A percentile compares a stretch with the other conserved stretches of the same genome.
Evolutionary conservation across 257 asterid species (phyloP).

Genomic region (Primulina eburnea): DNA sequence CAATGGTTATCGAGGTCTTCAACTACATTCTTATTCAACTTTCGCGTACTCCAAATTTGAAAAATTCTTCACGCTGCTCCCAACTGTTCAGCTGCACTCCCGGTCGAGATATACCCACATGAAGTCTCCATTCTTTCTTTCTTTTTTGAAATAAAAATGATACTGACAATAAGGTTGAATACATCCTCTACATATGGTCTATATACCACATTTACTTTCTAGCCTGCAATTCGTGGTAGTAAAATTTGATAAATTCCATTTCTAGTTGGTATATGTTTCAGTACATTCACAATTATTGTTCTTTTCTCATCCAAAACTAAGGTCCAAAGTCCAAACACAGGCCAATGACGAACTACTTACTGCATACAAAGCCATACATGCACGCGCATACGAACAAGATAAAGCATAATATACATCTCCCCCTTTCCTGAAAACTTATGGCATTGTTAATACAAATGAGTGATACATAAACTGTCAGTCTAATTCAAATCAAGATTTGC

Average conservation of each 20-base stretch:
- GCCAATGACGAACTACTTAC: background rate
- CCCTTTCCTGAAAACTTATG: conserved; percentile 8
- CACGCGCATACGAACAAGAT: background rate
- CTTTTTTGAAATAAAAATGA: background rate
- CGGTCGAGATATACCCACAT: background rate
- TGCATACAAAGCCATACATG: background rate
- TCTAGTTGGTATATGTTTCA: background rate
- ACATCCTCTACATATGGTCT: background rate
- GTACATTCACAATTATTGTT: too few relatives aligned
- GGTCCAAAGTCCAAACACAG: background rate
- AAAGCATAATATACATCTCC: background rate
- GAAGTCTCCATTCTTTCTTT: too few relatives aligned
- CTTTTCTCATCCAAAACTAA: background rate
- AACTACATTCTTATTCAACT: too few relatives aligned
- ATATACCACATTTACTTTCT: background rate
- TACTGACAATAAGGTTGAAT: background rate
- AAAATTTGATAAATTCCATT: background rate
- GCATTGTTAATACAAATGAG: conserved; percentile 5
- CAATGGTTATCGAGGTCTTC: background rate
- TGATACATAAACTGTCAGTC: background rate
- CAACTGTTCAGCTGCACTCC: background rate
- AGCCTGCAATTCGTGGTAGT: background rate
- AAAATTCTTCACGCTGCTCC: background rate
- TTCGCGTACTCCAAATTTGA: too few relatives aligned
- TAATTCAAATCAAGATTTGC: conserved; percentile 18